Base-by-base conservation (phyloP, 106 monocot species). In the Allium sativum region DNA sequence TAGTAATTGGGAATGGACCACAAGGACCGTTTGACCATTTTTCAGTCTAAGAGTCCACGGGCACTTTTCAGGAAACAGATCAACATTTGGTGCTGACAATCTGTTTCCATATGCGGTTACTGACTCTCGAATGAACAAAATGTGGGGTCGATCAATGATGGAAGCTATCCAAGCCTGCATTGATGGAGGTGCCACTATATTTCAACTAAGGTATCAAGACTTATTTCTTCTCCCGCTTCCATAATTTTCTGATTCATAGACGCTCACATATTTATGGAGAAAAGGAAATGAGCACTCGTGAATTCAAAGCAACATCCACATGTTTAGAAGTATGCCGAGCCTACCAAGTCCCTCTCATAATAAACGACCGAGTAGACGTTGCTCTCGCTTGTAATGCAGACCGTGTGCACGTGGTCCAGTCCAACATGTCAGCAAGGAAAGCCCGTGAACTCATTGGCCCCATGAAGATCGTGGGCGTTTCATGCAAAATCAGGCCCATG, bases 21-120 rank as follows among this genome's bases (percentile, higher is more conserved):
- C 98, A 98, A 76, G 92, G 98, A 54, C 98, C 98, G 14, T 85
- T 92, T 53, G 88, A 98, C 62, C 98, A 98, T 56, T 76, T 98
- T 83, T 81, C 70, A 82, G 66, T 64, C 75, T 98, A 12, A 78
- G 76, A 62, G 76, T 48, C 58, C 65, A 77, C 42, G 46, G 31
- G 0, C 10, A 53, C 48, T 66, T 20, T 59, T 18, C 22, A 31
- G 56, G 22, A 4, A 48, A 14, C n/a, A 80, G 46, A 15, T 65
- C 51, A 15, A 58, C 11, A 21, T 92, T 92, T 48, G 53, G 77
- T 52, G 67, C 87, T 13, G 59, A 83, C 68, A 61, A 76, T 63
- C 73, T 92, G 40, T 77, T 98, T 21, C 58, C 92, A 44, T 98
- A 98, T 77, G 92, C 98, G 2, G 87, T 98, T 21, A 98, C 98